Evolutionary conservation across 2,329 filamentous ascomycete species (phyloP).

Genomic region (Neofusicoccum sp.): DNA sequence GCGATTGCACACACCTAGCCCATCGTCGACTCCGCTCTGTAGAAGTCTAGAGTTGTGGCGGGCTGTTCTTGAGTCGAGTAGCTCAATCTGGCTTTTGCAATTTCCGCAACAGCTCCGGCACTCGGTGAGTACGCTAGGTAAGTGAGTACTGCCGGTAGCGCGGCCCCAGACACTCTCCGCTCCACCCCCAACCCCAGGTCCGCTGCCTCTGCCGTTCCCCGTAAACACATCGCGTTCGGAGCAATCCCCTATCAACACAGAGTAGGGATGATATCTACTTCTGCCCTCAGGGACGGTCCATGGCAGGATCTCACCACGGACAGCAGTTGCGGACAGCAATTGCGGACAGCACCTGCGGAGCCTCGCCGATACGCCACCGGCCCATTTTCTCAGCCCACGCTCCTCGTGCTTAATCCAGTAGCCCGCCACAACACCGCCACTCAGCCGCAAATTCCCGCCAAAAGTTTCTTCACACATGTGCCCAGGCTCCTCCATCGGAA

Average conservation of each 20-base stretch:
- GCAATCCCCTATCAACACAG: no score
- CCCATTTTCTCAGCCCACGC: neutral
- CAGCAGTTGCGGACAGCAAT: neutral
- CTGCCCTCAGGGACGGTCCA: no score
- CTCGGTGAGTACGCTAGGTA: neutral
- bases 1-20: no score
- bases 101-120: neutral
- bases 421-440: slow-evolving; percentile 16
- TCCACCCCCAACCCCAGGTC: neutral
- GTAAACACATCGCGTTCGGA: no score
- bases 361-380: neutral
- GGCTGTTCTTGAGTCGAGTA: no score
- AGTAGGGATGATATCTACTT: no score
- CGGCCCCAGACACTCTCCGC: neutral
- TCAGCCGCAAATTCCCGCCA: slow-evolving; percentile 6
- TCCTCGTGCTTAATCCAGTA: neutral
- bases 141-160: neutral
- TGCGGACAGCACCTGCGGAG: neutral
- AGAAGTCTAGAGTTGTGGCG: no score
- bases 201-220: no score
- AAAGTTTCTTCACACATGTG: neutral
- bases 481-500: neutral
- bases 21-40: no score
- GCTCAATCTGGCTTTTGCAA: neutral
- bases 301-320: neutral